Evolutionary conservation across 2,329 filamentous ascomycete genomes (phyloP).

Genomic region (Microsporum ferrugineum): DNA sequence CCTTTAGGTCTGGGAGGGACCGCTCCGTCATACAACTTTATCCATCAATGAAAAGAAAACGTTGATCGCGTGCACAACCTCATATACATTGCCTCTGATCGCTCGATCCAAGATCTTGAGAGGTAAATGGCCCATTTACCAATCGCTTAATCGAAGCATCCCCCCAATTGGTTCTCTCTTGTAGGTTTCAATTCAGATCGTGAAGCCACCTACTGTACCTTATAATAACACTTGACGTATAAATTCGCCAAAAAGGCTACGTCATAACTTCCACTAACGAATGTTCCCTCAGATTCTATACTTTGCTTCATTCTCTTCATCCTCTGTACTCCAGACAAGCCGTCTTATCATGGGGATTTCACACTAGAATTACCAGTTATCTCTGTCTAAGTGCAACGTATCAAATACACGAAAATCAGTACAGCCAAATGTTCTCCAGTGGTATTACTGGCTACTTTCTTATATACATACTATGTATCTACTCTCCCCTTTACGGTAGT

Average conservation of each 20-base stretch:
- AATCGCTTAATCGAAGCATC: neutral
- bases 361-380: too few relatives aligned
- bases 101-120: neutral
- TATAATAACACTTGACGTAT: neutral
- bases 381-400: too few relatives aligned
- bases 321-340: too few relatives aligned
- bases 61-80: neutral
- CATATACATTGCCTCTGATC: neutral
- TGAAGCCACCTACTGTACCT: neutral
- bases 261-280: neutral
- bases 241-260: neutral
- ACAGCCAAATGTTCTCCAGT: neutral
- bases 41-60: neutral
- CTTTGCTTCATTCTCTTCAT: too few relatives aligned
- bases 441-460: too few relatives aligned
- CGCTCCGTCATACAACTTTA: neutral
- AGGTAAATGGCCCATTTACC: neutral
- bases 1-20: neutral
- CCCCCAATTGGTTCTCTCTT: neutral
- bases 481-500: neutral
- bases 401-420: neutral
- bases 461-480: too few relatives aligned
- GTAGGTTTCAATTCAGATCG: neutral
- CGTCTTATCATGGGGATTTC: too few relatives aligned
- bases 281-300: neutral